Base-by-base conservation (phyloP, 2,329 filamentous ascomycete genomes). In the Rosellinia necatrix region DNA sequence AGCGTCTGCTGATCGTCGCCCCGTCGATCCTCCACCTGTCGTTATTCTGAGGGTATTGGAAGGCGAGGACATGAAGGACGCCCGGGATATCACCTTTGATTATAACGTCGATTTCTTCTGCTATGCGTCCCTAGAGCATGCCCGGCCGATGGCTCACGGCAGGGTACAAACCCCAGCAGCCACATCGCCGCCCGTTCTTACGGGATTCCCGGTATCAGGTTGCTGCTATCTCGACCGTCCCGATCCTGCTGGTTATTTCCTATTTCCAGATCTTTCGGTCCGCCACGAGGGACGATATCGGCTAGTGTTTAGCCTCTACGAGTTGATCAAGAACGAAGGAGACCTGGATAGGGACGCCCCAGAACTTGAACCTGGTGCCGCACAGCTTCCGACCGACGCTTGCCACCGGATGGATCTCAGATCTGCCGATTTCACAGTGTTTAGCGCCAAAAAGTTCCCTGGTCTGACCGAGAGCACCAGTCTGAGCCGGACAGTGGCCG, bases 51-150 rank as follows among this genome's bases (percentile, higher is more conserved):
- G 88, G 63, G 89, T 97, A 62, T 91, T 86, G 66, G 90, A 96
- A 70, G 90, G 88, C 30, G 75, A 79, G 29, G 77, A 86, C 22
- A 79, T 86, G 21, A 80, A 83, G 44, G 75, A 79, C 48, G 82
- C 82, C 52, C 81, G 81, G 69, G 89, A 92, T 59, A 84, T 92
- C 68, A 97, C 94, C 2, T 96, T 96, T 68, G 83, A 86, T 56
- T 96, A 97, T 78, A 93, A 96, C 70, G 92, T 92, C 70, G 96
- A 96, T 75, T 97, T 97, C 82, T 97, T 99, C 76, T 86, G 97
- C 35, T 97, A 91, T 68, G 91, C 92, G 48, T 97, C 92, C 5
- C 81, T 99, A 56, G 92, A 97, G 70, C 87, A 91, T 66, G 89
- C 91, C 24, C 89, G 92, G 32, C 84, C 86, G 25, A 89, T 97